These are phyloP conservation scores for Aureobasidium sp. DNA, from an alignment of 2,329 filamentous ascomycete genomes.

Conservation along the genomic window DNA sequence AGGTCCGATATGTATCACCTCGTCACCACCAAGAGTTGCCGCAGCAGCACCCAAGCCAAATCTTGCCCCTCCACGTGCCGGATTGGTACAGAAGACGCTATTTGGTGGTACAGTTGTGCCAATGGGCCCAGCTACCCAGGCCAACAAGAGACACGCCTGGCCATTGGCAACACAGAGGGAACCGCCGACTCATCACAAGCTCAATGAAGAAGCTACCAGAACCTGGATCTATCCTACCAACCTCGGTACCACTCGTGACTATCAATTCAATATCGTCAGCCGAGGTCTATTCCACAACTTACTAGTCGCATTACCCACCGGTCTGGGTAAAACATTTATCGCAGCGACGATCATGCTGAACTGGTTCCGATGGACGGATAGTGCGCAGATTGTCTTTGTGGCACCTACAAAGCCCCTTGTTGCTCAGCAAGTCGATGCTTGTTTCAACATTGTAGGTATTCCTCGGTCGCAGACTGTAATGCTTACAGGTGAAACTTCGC, in stretches of 20 bases:
- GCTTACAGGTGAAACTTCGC: constrained; percentile 74
- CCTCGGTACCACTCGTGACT: constrained; percentile 81
- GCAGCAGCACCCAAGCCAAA: constrained; percentile 11
- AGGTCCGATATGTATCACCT: constrained; percentile 23
- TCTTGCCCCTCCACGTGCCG: constrained; percentile 30
- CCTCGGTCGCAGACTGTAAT: constrained; percentile 80
- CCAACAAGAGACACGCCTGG: constrained; percentile 43
- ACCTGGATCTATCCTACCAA: constrained; percentile 97
- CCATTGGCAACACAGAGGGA: constrained; percentile 52
- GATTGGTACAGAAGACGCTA: constrained; percentile 42
- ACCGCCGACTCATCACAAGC: constrained; percentile 74
- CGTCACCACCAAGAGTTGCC: constrained; percentile 22
- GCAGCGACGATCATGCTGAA: constrained; percentile 98
- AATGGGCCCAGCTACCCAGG: constrained; percentile 31
- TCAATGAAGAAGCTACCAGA: constrained; percentile 65
- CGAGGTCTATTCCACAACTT: constrained; percentile 88
- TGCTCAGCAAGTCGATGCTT: constrained; percentile 90
- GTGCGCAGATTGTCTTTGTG: constrained; percentile 87
- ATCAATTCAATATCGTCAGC: constrained; percentile 92
- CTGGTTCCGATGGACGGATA: constrained; percentile 85
- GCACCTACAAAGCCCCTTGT: constrained; percentile 94
- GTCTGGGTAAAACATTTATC: constrained; percentile 95
- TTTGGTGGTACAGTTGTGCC: constrained; percentile 42
- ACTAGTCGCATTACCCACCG: constrained; percentile 86
- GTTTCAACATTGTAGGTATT: constrained; percentile 85